A percentile compares a stretch with the other conserved stretches of the same genome.
These are phyloP conservation scores for Candolleomyces eurysporus DNA, from an alignment of 768 basidiomycete genomes.

Conservation along the genomic window DNA sequence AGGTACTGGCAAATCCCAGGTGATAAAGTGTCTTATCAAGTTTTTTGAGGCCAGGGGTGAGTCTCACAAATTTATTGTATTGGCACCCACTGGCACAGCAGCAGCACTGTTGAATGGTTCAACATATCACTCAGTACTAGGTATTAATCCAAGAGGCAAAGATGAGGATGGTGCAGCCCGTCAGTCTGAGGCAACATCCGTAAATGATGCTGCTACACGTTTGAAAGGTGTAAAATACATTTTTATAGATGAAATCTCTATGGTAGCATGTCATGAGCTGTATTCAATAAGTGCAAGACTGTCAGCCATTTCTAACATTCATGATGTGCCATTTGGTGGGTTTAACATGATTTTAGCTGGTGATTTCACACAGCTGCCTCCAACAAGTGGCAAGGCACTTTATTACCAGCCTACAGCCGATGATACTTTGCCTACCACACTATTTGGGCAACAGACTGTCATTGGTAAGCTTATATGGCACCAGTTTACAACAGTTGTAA, in stretches of 20 bases:
- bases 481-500: too few relatives aligned
- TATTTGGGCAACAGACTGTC: too few relatives aligned
- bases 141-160: slow-evolving; percentile 12
- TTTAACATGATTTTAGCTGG: slow-evolving; percentile 44
- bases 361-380: slow-evolving; percentile 45
- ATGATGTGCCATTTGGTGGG: slow-evolving; percentile 30
- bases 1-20: slow-evolving; percentile 29
- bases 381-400: slow-evolving; percentile 15
- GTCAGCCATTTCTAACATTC: slow-evolving; percentile 14
- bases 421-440: too few relatives aligned
- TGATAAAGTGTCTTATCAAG: slow-evolving; percentile 21
- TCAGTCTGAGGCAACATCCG: neutral
- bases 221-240: slow-evolving; percentile 4
- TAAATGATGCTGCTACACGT: slow-evolving; percentile 15
- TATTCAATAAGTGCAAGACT: slow-evolving; percentile 26
- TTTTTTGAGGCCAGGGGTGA: slow-evolving; percentile 22
- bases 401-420: too few relatives aligned
- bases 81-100: slow-evolving; percentile 32
- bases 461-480: too few relatives aligned
- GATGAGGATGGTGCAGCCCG: too few relatives aligned
- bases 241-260: slow-evolving; percentile 37
- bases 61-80: slow-evolving; percentile 17
- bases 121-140: slow-evolving; percentile 34
- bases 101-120: slow-evolving; percentile 30
- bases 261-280: slow-evolving; percentile 34